phyloP scores from a whole-genome alignment of 257 asterid genomes.

The Plantago elongata region DNA sequence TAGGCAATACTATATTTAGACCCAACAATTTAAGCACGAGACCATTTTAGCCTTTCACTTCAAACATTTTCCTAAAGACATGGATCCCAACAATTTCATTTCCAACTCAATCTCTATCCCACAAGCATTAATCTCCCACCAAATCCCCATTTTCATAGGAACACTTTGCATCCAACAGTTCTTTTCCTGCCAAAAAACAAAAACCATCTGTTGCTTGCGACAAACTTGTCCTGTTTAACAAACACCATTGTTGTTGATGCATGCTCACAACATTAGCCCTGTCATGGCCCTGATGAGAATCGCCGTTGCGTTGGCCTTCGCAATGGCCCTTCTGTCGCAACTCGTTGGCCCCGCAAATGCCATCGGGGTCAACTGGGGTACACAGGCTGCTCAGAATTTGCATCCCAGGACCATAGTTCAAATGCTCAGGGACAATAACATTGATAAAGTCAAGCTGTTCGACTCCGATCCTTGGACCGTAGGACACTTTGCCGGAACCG shows the following conservation, averaged over 20 bases:
- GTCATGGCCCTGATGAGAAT: background rate
- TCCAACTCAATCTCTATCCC: slow-evolving; percentile 2
- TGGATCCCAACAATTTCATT: slow-evolving; percentile 13
- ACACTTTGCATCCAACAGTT: background rate
- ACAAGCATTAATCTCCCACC: background rate
- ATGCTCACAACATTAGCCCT: background rate
- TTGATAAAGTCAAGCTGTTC: slow-evolving; percentile 49
- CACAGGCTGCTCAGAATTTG: slow-evolving; percentile 55
- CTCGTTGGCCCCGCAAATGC: slow-evolving; percentile 22
- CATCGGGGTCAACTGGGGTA: slow-evolving; percentile 80
- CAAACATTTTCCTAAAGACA: slow-evolving; percentile 10
- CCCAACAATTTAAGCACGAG: background rate
- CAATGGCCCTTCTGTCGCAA: background rate
- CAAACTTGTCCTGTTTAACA: background rate
- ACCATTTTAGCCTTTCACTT: background rate
- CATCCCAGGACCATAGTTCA: slow-evolving; percentile 37
- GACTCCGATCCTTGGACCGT: slow-evolving; percentile 64
- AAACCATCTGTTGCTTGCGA: no score
- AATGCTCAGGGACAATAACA: slow-evolving; percentile 60
- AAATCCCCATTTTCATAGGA: background rate
- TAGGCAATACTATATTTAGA: no score
- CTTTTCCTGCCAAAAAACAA: background rate
- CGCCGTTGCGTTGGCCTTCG: slow-evolving; percentile 5
- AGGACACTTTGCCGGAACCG: slow-evolving; percentile 48
- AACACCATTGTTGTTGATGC: background rate